These are phyloP conservation scores for Lactarius quietus DNA, from an alignment of 768 basidiomycete genomes.

Conservation along the genomic window DNA sequence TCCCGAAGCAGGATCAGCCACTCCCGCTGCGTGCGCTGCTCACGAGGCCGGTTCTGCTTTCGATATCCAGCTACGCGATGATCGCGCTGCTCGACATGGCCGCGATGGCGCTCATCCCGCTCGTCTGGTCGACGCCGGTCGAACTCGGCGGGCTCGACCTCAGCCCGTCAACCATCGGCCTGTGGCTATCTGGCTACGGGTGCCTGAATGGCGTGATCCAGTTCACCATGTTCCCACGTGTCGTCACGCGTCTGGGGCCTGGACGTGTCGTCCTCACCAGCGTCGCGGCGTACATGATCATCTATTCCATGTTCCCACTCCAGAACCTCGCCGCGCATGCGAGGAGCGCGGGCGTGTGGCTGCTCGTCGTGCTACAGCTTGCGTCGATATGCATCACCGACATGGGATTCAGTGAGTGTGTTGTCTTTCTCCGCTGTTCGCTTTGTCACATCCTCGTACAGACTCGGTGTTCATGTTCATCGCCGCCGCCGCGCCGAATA, in stretches of 20 bases:
- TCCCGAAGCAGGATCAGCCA: background rate
- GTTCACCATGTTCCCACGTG: constrained; percentile 36
- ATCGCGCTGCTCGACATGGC: constrained; percentile 16
- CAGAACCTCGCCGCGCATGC: constrained; percentile 6
- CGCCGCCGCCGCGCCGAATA: constrained; percentile 59
- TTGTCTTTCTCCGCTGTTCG: background rate
- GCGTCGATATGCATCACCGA: constrained; percentile 12
- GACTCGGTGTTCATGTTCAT: constrained; percentile 72
- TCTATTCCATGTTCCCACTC: constrained; percentile 32
- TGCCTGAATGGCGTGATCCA: constrained; percentile 39
- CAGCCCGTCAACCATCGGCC: constrained; percentile 38
- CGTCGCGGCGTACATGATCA: constrained; percentile 29
- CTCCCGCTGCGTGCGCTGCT: constrained; percentile 7
- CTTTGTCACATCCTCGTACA: constrained; percentile 27
- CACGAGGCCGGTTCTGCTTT: constrained; percentile 11
- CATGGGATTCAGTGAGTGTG: constrained; percentile 21
- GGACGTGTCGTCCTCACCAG: constrained; percentile 34
- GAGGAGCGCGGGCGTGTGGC: background rate
- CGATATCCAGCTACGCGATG: constrained; percentile 10
- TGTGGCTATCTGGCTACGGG: constrained; percentile 37
- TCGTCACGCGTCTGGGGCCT: constrained; percentile 37
- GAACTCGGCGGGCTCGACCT: constrained; percentile 40
- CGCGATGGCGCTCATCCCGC: constrained; percentile 30
- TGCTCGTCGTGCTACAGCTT: constrained; percentile 15
- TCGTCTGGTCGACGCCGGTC: constrained; percentile 45